A percentile compares a stretch with the other conserved stretches of the same genome.
Evolutionary conservation across 164 flowering plant genomes (phyloP).

Genomic region (Umbilicus rupestris): DNA sequence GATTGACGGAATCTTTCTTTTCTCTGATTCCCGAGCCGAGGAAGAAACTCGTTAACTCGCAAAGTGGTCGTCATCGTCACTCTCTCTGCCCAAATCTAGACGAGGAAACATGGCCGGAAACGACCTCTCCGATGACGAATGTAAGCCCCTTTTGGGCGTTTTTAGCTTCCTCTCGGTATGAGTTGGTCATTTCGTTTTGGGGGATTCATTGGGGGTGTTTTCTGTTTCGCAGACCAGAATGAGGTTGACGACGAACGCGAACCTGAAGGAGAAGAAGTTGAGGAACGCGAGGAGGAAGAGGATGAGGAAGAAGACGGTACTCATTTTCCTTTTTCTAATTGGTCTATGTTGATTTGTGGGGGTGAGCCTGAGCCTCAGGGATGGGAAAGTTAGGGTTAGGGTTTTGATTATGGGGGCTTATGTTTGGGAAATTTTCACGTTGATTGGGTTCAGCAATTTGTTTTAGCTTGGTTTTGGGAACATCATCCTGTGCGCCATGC

Average conservation of each 20-base stretch:
- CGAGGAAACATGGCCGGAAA: conserved; percentile 12
- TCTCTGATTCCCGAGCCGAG: not conserved
- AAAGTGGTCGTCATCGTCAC: not conserved
- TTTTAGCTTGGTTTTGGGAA: not conserved
- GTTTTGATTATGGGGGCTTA: not conserved
- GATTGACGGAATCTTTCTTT: not conserved
- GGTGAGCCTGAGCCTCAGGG: too few relatives aligned
- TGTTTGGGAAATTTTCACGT: too few relatives aligned
- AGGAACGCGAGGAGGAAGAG: conserved; percentile 27
- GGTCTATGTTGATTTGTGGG: not conserved
- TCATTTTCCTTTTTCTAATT: not conserved
- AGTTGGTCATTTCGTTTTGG: not conserved
- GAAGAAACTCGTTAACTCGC: not conserved
- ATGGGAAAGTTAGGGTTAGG: not conserved
- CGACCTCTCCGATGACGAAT: conserved; percentile 20
- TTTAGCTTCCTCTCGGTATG: not conserved
- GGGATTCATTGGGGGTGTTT: not conserved
- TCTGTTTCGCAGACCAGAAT: conserved; percentile 36
- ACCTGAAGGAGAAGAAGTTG: conserved; percentile 26
- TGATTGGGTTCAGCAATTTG: too few relatives aligned
- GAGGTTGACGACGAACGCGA: conserved; percentile 31
- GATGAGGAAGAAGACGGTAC: conserved; percentile 52
- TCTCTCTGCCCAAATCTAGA: not conserved
- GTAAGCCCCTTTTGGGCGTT: not conserved
- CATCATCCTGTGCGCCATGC: not conserved